phyloP scores from a whole-genome alignment of 495 filamentous ascomycete genomes.

The Penicillium dipodomyicola region DNA sequence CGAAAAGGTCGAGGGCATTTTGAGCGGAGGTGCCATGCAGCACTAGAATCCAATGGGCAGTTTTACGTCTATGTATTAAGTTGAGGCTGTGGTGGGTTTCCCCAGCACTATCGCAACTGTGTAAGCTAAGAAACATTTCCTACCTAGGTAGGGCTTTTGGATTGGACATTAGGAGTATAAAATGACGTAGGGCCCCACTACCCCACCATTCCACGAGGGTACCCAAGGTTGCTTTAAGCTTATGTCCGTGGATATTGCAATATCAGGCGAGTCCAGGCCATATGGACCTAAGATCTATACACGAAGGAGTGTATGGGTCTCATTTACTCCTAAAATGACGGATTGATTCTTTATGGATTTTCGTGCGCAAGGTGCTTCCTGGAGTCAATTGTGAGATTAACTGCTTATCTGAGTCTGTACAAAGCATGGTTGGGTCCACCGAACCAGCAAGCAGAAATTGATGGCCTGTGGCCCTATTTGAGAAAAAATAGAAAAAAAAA shows the following conservation, averaged over 20 bases:
- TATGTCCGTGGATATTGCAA: too few relatives aligned
- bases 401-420: slow-evolving; percentile 13
- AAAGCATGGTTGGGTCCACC: not conserved
- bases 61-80: too few relatives aligned
- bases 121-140: too few relatives aligned
- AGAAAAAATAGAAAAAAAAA: slow-evolving; percentile 1
- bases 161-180: too few relatives aligned
- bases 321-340: not conserved
- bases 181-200: too few relatives aligned
- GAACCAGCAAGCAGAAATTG: slow-evolving; percentile 13
- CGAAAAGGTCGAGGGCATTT: not conserved
- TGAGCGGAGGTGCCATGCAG: not conserved
- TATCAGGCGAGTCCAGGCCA: too few relatives aligned
- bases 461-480: not conserved
- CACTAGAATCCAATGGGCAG: not conserved
- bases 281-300: not conserved
- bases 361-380: not conserved
- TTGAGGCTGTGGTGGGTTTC: too few relatives aligned
- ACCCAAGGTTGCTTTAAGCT: too few relatives aligned
- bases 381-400: slow-evolving; percentile 6
- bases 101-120: too few relatives aligned
- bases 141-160: too few relatives aligned
- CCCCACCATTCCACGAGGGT: too few relatives aligned
- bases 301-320: not conserved
- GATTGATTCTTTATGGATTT: not conserved